Conservation (phyloP, 371 early-diverging fungal genomes). For the Lichtheimia hyalospora region DNA sequence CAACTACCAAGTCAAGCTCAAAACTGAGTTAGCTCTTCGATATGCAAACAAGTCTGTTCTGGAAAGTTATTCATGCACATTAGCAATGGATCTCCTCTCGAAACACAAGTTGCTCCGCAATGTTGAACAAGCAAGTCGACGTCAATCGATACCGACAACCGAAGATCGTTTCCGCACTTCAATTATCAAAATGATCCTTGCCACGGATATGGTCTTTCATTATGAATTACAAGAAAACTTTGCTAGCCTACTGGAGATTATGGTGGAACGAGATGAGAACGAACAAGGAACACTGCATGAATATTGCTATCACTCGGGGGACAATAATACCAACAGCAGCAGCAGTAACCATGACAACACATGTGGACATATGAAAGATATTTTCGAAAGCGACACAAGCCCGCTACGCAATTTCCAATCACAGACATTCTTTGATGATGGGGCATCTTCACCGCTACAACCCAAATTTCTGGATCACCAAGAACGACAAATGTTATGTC, state of each 20-base stretch:
- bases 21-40: slow-evolving; percentile 68
- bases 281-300: neutral
- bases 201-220: slow-evolving; percentile 88
- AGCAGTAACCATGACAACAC: neutral
- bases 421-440: slow-evolving; percentile 30
- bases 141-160: slow-evolving; percentile 36
- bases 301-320: neutral
- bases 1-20: slow-evolving; percentile 81
- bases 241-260: slow-evolving; percentile 35
- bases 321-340: neutral
- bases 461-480: slow-evolving; percentile 22
- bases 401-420: slow-evolving; percentile 32
- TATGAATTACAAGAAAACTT: slow-evolving; percentile 75
- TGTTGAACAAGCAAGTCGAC: slow-evolving; percentile 24
- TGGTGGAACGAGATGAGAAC: slow-evolving; percentile 13
- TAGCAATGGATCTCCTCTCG: slow-evolving; percentile 66
- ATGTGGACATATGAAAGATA: slow-evolving; percentile 29
- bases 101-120: slow-evolving; percentile 68
- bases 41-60: slow-evolving; percentile 81
- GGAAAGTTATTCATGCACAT: slow-evolving; percentile 82
- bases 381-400: slow-evolving; percentile 38
- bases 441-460: slow-evolving; percentile 1
- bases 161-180: slow-evolving; percentile 51
- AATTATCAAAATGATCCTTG: slow-evolving; percentile 70
- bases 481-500: slow-evolving; percentile 64